Evolutionary conservation across 2,329 filamentous ascomycete species (phyloP), one percentile per base, ranked within the genome.

Genomic region (Aspergillus ustus): DNA sequence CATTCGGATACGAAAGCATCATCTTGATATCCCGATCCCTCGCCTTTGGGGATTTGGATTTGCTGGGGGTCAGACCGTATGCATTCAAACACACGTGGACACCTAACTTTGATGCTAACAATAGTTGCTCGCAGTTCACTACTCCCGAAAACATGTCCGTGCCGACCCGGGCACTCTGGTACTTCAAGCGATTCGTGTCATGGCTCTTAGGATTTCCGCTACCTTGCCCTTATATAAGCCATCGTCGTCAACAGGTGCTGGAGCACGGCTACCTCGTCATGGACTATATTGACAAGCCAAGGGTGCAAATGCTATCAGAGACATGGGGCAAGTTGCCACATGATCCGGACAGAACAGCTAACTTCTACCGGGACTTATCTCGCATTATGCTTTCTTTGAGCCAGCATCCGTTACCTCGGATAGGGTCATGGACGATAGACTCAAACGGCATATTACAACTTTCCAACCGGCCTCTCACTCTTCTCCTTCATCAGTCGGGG

Each of bases 341-440:
- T n/a, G 61, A 70, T 52, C 29, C 28, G 6, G 48, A 61, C n/a
- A 44, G 63, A 22, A 59, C 67, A 13, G 60, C 22, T 1, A 73
- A 70, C 50, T 60, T 73, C 9, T 72, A 69, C 50, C 59, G 31
- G 11, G 46, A 28, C 8, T 17, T 65, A 13, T 65, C 67, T 11
- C 56, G 53, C 0, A 69, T 72, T 45, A 59, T 70, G 1, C 28
- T 72, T 7, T 60, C 50, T 20, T 7, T 70, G 4, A 56, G 46
- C 4, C 63, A 66, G n/a, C 63, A 62, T 11, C 68, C 72, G 28
- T 51, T 75, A 7, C 72, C 70, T 7, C 65, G 67, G 9, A 78
- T 79, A 52, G 75, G 75, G 4, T 78, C 76, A 9, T 68, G 72
- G 17, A 67, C 66, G 17, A 67, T 79, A 9, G 64, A 76, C 52